Base-by-base conservation (phyloP, 306 rosid genomes). In the Quercus mongolica region DNA sequence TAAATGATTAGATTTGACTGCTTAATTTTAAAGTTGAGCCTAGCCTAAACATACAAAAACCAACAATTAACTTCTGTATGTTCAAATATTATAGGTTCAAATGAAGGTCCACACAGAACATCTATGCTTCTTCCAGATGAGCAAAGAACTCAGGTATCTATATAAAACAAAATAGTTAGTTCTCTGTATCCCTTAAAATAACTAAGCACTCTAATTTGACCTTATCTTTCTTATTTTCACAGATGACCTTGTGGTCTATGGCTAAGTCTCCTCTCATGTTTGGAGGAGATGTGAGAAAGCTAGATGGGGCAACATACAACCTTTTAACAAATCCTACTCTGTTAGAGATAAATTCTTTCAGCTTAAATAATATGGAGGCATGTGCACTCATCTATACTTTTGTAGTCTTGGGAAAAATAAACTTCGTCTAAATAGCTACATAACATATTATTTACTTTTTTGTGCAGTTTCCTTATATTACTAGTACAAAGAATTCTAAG, bases 211-310 rank as follows among this genome's bases (percentile, higher is more conserved):
- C 23, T 51, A 55, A 59, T 69, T 31, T 80, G 33, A 76, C 64
- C 64, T 56, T 71, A 62, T 51, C 69, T 63, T 11, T 59, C 62
- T 77, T 64, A 26, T 62, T 72, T 74, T 85, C 68, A 61, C 91
- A 95, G 99, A 86, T 93, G 88, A 93, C 96, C 73, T 78, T 95
- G 78, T 95, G 99, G 98, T 84, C 93, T 73, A 84, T 95, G 84
- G 92, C 99, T 52, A 95, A 88, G 85, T 95, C 99, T 88, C 99
- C 99, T 75, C 89, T 95, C 68, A 95, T 95, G 97, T 95, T 75
- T 85, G 99, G 99, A 28, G 99, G 99, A 68, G 98, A 95, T 88
- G 81, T 95, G 85, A 87, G 97, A 80, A 89, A 83, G 56, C 83
- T 93, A 3, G 90, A 93, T 69, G 61, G 81, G 20, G 5, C 68